Base-by-base conservation (phyloP, 2,329 filamentous ascomycete genomes). In the Pseudopithomyces maydicus region DNA sequence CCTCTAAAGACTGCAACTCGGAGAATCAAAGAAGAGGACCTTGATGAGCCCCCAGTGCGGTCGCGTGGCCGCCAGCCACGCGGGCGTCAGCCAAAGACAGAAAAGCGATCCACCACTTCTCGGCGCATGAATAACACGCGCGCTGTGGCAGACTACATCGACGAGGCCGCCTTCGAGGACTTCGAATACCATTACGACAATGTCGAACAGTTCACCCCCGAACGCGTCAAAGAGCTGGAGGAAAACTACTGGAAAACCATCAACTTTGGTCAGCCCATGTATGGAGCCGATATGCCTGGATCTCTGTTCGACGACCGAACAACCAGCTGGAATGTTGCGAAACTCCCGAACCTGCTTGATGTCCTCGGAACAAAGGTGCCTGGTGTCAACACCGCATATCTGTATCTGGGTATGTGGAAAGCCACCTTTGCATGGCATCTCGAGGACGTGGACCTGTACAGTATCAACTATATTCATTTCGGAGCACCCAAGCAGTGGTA, bases 331-430 rank as follows among this genome's bases (percentile, higher is more conserved):
- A 99, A 99, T 67, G 86, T 99, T 43, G 95, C 96, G 67, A 96
- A 96, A 72, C 83, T 99, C 29, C 91, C 92, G 12, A 99, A 98
- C 66, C 79, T 99, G 54, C 84, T 99, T 38, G 95, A 99, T 75
- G 91, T 97, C 3, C 82, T 99, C 1, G 95, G 95, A 6, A 94
- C 92, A 54, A 97, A 97, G 67, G 92, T 99, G 8, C 96, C 95
- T 2, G 95, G 95, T 64, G 96, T 99, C 71, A 99, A 99, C 71
- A 99, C 94, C 1, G 94, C 95, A 1, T 99, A 99, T 72, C 85
- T 99, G 1, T 99, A 99, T 72, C 83, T 99, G 57, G 95, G 95
- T 42, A 99, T 99, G 95, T 99, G 95, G 95, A 98, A 98, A 77
- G 94, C 95, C 12, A 98, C 95, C 0, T 99, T 99, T 74, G 95